Evolutionary conservation across 805 yeast genomes (phyloP), one percentile per base, ranked within the genome.

Genomic region (Saturnispora hagleri): DNA sequence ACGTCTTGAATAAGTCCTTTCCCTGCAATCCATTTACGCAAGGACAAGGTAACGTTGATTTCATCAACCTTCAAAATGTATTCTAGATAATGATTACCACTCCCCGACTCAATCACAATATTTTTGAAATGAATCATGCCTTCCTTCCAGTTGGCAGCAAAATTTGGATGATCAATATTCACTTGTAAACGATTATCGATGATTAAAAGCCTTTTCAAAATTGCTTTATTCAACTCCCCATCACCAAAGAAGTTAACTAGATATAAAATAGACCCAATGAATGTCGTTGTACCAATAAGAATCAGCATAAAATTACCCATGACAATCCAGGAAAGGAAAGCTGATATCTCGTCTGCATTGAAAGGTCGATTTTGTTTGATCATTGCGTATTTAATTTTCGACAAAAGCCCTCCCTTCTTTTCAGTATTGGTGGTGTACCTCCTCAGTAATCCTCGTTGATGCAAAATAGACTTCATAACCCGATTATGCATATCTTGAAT

Each of bases 281-380:
- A 79, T 1, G 82, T 79, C 8, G 84, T 79, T 3, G 84, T 79
- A 3, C 83, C 83, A 51, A 79, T 64, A 13, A 77, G 60, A 17
- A 79, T 67, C 81, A 81, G 78, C 36, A 79, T 60, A 20, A 77
- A 64, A 57, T 78, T 75, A 0, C 82, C 83, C 80, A 79, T 75
- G 31, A 79, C 69, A 12, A 77, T 62, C 81, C 81, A 79, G 4
- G 82, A 77, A 9, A 74, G 67, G 58, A 79, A 75, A 1, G 84
- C 82, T 2, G 79, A 74, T 17, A 76, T 61, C 53, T 77, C 81
- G 57, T 77, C 81, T 15, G 72, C 58, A 31, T 77, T 70, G 53
- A 75, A 73, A 10, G 79, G 76, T 38, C 77, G 61, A 56, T 71
- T 72, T 45, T 75, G 77, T 41, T 81, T 62, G 2, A 74, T 62